These are phyloP conservation scores for Rhynchosporium agropyri DNA, from an alignment of 2,329 filamentous ascomycete genomes.

Conservation along the genomic window DNA sequence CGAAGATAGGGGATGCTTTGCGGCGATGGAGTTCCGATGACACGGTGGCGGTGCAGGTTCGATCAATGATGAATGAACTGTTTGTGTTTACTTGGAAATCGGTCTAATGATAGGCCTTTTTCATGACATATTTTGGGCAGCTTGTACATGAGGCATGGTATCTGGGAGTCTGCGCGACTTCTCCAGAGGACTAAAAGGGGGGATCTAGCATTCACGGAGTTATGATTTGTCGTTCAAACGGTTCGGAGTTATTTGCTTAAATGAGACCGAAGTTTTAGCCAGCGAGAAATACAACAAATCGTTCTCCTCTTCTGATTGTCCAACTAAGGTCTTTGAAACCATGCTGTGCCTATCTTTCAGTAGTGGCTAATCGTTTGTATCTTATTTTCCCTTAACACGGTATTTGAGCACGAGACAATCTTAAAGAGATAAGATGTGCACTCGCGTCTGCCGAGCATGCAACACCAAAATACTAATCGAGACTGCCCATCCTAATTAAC, in stretches of 20 bases:
- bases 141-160: slow-evolving; percentile 25
- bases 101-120: slow-evolving; percentile 15
- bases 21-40: slow-evolving; percentile 87
- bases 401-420: slow-evolving; percentile 19
- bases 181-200: slow-evolving; percentile 8
- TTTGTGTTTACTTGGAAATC: slow-evolving; percentile 26
- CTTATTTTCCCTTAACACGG: slow-evolving; percentile 1
- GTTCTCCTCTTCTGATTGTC: background rate
- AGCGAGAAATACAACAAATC: slow-evolving; percentile 13
- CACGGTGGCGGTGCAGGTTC: slow-evolving; percentile 21
- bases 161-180: slow-evolving; percentile 22
- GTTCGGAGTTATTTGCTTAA: slow-evolving; percentile 17
- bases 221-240: slow-evolving; percentile 23
- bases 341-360: background rate
- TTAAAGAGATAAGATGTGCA: slow-evolving; percentile 5
- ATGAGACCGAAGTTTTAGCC: background rate
- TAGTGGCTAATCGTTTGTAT: background rate
- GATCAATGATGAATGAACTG: slow-evolving; percentile 43
- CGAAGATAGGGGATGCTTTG: slow-evolving; percentile 79
- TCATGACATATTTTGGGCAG: slow-evolving; percentile 16
- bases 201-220: slow-evolving; percentile 27
- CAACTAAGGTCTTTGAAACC: background rate
- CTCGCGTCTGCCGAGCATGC: slow-evolving; percentile 12
- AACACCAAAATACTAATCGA: background rate
- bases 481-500: slow-evolving; percentile 11